Conservation (phyloP, 257 asterid genomes). For the Gentiana straminea region DNA sequence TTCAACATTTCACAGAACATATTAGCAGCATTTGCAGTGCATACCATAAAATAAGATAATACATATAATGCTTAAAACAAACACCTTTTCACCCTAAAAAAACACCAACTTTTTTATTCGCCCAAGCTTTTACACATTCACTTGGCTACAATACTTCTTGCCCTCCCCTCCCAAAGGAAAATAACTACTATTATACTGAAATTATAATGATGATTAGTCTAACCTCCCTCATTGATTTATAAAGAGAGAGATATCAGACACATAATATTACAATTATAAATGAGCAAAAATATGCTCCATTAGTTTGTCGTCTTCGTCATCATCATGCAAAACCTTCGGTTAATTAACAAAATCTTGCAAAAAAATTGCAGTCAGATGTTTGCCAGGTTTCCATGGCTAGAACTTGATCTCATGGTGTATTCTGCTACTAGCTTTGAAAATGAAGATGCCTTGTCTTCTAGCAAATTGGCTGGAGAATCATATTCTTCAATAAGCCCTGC, state of each 20-base stretch:
- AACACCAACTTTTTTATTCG: too few species aligned
- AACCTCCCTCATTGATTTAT: too few species aligned
- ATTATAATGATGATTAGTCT: too few species aligned
- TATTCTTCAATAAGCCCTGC: conserved; percentile 69
- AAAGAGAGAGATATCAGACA: too few species aligned
- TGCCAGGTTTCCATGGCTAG: conserved; percentile 30
- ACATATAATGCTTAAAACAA: too few species aligned
- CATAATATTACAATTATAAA: not conserved
- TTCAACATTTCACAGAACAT: too few species aligned
- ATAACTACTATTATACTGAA: too few species aligned
- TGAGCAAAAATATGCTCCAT: not conserved
- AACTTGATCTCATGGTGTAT: conserved; percentile 73
- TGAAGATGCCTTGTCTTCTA: conserved; percentile 50
- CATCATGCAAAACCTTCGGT: not conserved
- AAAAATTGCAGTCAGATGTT: not conserved
- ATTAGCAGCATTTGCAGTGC: too few species aligned
- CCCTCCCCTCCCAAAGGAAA: too few species aligned
- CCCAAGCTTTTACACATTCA: too few species aligned
- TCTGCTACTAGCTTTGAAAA: conserved; percentile 86
- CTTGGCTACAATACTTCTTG: not conserved
- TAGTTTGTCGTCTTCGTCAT: conserved; percentile 15
- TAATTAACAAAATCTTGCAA: not conserved
- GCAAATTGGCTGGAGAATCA: conserved; percentile 59
- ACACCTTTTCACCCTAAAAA: too few species aligned
- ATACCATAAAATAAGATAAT: too few species aligned